Evolutionary conservation across 1,284 basidiomycete species (phyloP).

Genomic region (Malassezia psittaci): DNA sequence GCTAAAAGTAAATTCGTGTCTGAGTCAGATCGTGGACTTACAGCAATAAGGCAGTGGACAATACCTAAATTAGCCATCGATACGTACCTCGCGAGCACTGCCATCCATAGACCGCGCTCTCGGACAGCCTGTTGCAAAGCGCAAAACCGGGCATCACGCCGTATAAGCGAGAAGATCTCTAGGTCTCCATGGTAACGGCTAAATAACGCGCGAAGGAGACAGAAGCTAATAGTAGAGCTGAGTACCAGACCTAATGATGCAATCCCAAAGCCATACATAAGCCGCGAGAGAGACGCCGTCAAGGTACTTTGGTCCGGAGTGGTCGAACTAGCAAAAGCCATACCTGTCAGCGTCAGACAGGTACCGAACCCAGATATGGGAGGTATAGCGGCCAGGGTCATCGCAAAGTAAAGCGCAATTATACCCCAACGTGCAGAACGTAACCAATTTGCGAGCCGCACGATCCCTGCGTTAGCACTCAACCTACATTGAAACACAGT

Average conservation of each 20-base stretch:
- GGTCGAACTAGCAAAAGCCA: conserved; percentile 23
- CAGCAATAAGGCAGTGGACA: conserved; percentile 38
- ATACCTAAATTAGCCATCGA: conserved; percentile 12
- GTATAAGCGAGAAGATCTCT: conserved; percentile 15
- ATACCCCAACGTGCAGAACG: conserved; percentile 18
- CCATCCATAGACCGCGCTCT: conserved; percentile 26
- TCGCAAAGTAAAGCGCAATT: conserved; percentile 20
- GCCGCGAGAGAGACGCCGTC: not conserved
- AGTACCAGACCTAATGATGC: conserved; percentile 30
- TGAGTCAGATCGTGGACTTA: conserved; percentile 3
- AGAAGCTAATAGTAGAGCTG: conserved; percentile 28
- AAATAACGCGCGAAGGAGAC: conserved; percentile 18
- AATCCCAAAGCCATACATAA: conserved; percentile 29
- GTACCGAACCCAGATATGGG: conserved; percentile 40
- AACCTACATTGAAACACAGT: conserved; percentile 6
- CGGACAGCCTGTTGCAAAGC: conserved; percentile 36
- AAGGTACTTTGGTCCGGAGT: conserved; percentile 1
- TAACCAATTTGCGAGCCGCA: conserved; percentile 22
- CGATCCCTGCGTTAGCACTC: conserved; percentile 9
- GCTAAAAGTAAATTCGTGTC: conserved; percentile 28
- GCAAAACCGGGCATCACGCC: conserved; percentile 24
- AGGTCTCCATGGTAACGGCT: conserved; percentile 17
- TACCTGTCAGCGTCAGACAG: conserved; percentile 30
- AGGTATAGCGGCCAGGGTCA: conserved; percentile 22
- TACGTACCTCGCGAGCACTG: conserved; percentile 30